Base-by-base conservation (phyloP, 2,329 filamentous ascomycete species). In the Didymella keratinophila region DNA sequence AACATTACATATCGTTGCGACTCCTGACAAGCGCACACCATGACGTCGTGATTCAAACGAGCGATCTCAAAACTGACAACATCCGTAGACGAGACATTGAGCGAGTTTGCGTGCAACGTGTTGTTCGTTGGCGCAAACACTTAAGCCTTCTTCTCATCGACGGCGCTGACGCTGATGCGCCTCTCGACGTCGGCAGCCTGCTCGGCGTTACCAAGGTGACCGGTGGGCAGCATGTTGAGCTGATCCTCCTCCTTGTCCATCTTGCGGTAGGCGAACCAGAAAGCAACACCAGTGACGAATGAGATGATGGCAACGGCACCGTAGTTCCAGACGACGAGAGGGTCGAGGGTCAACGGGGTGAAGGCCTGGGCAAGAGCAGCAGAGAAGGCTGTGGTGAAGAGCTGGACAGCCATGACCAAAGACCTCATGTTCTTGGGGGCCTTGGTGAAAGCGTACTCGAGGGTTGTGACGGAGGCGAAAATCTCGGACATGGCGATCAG, bases 381-480 rank as follows among this genome's bases (percentile, higher is more conserved):
- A 2, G 70, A 73, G 54, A 74, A 68, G 32, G 76, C 75, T 10
- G 63, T 70, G 51, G 71, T 76, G 70, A 78, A 78, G 30, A 75
- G 71, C 43, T 68, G 64, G 39, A 78, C 69, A 36, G 73, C 68
- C 52, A 72, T 68, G n/a, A 78, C 76, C 23, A 78, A 63, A 30
- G 72, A 76, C 28, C 74, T 69, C 87, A 91, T 90, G 71, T 82
- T 86, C 41, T 84, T 83, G 2, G 89, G 89, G 0, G 89, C 89
- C 76, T 91, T 90, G 69, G 87, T 90, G 76, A 87, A 91, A 18
- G 88, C 89, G 65, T 91, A 91, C 72, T 92, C 89, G 11, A 90
- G 82, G 60, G 86, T 86, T 1, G 88, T 89, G 60, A 91, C 86
- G 11, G 85, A 88, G 45, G 85, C 85, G 68, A 88, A 85, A 56